Percentiles rank a stretch among this genome's conserved stretches.
Conservation (phyloP, 192 early-diverging fungal species). For the Coemansia sp. region DNA sequence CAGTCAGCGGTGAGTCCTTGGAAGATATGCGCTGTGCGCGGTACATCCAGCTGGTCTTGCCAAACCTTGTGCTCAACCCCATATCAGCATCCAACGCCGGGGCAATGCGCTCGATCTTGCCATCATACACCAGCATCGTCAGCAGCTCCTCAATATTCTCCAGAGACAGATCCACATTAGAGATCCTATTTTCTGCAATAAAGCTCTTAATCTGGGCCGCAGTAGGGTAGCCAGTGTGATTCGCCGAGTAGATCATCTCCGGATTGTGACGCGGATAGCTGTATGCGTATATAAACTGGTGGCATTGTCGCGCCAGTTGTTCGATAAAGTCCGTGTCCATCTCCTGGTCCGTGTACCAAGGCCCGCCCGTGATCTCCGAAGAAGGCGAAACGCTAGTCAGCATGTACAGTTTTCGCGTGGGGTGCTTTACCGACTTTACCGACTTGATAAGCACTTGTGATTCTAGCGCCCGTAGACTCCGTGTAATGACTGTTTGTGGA, state of each 20-base stretch:
- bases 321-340: constrained; percentile 91
- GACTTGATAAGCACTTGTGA: constrained; percentile 78
- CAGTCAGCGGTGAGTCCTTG: constrained; percentile 62
- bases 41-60: constrained; percentile 68
- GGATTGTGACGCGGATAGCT: constrained; percentile 52
- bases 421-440: constrained; percentile 87
- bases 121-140: constrained; percentile 84
- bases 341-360: constrained; percentile 92
- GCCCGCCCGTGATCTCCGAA: constrained; percentile 85
- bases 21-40: constrained; percentile 60
- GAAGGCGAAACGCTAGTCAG: constrained; percentile 78
- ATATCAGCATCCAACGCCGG: constrained; percentile 54
- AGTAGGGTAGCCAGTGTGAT: constrained; percentile 69
- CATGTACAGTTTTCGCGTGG: constrained; percentile 90
- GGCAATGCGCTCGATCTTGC: constrained; percentile 70
- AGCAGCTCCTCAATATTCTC: constrained; percentile 76
- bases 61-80: constrained; percentile 58
- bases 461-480: constrained; percentile 77
- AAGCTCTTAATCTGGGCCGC: constrained; percentile 67
- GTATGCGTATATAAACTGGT: constrained; percentile 68
- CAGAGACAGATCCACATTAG: constrained; percentile 67
- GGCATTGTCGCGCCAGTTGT: constrained; percentile 64
- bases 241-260: constrained; percentile 60
- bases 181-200: constrained; percentile 68
- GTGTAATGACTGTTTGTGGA: constrained; percentile 70